These are phyloP conservation scores for Trichoderma guizhouense DNA, from an alignment of 2,329 filamentous ascomycete species.

Conservation along the genomic window DNA sequence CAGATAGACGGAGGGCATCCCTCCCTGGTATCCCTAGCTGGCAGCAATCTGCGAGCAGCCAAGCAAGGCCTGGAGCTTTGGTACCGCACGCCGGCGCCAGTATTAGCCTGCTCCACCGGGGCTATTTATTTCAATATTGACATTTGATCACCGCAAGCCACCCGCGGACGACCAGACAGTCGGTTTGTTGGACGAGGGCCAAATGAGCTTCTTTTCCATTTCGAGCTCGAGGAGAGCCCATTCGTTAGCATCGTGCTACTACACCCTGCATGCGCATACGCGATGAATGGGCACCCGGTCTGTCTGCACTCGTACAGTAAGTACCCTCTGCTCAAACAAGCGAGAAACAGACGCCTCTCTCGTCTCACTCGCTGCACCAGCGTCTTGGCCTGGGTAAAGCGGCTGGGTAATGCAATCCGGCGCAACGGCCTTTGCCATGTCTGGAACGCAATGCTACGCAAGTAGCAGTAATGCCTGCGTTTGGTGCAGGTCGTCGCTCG, in stretches of 20 bases:
- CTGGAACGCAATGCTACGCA: slow-evolving; percentile 12
- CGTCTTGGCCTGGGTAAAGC: slow-evolving; percentile 5
- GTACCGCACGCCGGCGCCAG: neutral
- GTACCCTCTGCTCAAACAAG: neutral
- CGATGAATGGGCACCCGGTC: neutral
- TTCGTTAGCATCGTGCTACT: neutral
- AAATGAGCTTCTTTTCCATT: neutral
- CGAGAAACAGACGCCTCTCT: neutral
- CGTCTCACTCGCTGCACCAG: slow-evolving; percentile 7
- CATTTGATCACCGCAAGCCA: neutral
- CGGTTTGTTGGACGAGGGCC: neutral
- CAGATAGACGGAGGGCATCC: neutral
- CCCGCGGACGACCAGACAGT: neutral
- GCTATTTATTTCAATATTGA: neutral
- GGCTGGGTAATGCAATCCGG: slow-evolving; percentile 1
- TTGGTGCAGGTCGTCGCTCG: neutral
- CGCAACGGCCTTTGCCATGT: slow-evolving; percentile 7
- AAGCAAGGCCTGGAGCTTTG: neutral
- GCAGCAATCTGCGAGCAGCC: neutral
- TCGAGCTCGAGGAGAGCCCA: neutral
- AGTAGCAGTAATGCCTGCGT: neutral
- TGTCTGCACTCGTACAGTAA: neutral
- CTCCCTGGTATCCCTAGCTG: neutral
- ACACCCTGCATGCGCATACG: neutral
- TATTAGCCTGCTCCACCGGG: neutral